Evolutionary conservation across 169 alveolate species (phyloP).

Genomic region (Plasmodium malariae): DNA sequence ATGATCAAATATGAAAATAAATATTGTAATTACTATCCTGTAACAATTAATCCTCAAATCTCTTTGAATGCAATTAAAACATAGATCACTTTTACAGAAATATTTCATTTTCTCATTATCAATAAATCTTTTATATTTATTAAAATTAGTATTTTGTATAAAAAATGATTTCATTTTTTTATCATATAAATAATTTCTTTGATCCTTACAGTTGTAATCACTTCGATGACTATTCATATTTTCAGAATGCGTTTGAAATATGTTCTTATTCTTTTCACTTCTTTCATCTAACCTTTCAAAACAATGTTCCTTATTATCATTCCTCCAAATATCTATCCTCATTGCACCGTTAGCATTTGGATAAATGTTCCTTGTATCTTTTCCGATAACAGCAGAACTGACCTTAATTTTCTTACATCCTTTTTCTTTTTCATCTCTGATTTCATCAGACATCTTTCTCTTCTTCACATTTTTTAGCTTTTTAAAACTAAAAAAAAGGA

Average conservation of each 20-base stretch:
- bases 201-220: neutral
- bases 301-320: too few relatives aligned
- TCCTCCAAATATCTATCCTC: too few relatives aligned
- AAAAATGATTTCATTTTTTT: neutral
- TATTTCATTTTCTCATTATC: conserved; percentile 5
- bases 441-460: conserved; percentile 6
- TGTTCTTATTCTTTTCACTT: too few relatives aligned
- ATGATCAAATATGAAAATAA: conserved; percentile 62
- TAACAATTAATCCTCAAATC: conserved; percentile 57
- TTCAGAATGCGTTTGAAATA: too few relatives aligned
- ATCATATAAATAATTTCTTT: neutral
- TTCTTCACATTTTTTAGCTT: conserved; percentile 13
- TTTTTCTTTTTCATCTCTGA: neutral
- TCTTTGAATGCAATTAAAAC: conserved; percentile 30
- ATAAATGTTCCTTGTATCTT: too few relatives aligned
- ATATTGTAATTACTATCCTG: conserved; percentile 35
- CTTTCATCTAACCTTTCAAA: too few relatives aligned
- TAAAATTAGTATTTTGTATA: neutral
- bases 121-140: conserved; percentile 13
- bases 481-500: conserved; percentile 29
- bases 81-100: conserved; percentile 34
- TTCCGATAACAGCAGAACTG: too few relatives aligned
- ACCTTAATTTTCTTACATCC: neutral
- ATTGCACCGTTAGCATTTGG: too few relatives aligned
- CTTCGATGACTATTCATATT: neutral